These are phyloP conservation scores for Pythium diclinum DNA, from an alignment of 352 stramenopile genomes.

Conservation along the genomic window DNA sequence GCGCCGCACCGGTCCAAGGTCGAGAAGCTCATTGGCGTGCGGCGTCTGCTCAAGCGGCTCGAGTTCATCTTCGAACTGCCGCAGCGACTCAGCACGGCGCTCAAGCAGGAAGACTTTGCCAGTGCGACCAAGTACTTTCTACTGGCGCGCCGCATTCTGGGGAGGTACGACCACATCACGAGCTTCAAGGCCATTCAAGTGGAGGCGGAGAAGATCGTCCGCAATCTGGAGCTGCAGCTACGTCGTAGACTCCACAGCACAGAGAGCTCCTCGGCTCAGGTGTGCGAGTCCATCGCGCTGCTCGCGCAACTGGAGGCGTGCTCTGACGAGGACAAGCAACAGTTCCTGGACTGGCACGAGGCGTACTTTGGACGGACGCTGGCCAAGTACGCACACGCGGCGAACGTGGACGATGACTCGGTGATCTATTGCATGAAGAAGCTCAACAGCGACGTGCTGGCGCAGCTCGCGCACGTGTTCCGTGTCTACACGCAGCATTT, in stretches of 20 bases:
- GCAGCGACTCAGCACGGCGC: conserved; percentile 71
- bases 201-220: conserved; percentile 85
- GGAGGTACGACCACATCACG: conserved; percentile 85
- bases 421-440: conserved; percentile 57
- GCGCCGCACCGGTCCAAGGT: conserved; percentile 86
- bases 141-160: conserved; percentile 80
- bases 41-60: conserved; percentile 94
- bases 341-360: conserved; percentile 85
- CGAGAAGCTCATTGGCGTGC: conserved; percentile 96
- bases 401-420: conserved; percentile 31
- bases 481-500: conserved; percentile 67
- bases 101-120: conserved; percentile 87
- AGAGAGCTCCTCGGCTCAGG: conserved; percentile 47
- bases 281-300: conserved; percentile 64
- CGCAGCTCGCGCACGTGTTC: conserved; percentile 54
- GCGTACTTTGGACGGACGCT: conserved; percentile 59
- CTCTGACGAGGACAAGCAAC: conserved; percentile 73
- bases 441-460: conserved; percentile 51
- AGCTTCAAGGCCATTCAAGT: conserved; percentile 89
- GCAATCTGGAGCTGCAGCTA: conserved; percentile 64
- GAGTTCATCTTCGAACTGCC: conserved; percentile 98
- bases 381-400: conserved; percentile 36
- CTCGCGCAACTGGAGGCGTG: conserved; percentile 65
- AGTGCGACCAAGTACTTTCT: conserved; percentile 88
- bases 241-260: conserved; percentile 50